Conservation (phyloP, 768 basidiomycete species). For the Podaxis sp. region DNA sequence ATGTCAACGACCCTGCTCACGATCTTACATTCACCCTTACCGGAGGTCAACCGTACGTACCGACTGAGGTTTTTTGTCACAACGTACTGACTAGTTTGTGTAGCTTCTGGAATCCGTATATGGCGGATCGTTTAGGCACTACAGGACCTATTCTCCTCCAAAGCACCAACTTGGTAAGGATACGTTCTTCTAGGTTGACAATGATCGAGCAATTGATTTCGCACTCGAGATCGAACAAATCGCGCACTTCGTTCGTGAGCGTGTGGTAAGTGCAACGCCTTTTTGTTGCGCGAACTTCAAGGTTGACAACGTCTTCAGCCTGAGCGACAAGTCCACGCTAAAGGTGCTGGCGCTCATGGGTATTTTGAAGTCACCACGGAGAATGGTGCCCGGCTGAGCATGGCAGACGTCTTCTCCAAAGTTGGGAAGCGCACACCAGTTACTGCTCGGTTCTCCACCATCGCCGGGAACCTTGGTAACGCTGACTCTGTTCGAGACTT, state of each 20-base stretch:
- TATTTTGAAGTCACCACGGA: constrained; percentile 51
- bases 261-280: constrained; percentile 9
- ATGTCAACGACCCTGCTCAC: constrained; percentile 5
- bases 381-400: constrained; percentile 27
- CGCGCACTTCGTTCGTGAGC: constrained; percentile 17
- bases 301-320: constrained; percentile 14
- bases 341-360: constrained; percentile 43
- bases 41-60: constrained; percentile 14
- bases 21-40: constrained; percentile 13
- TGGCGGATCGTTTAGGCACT: constrained; percentile 12
- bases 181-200: too few species aligned
- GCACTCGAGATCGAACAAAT: constrained; percentile 13
- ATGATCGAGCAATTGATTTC: neutral
- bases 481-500: constrained; percentile 47
- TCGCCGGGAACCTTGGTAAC: constrained; percentile 46
- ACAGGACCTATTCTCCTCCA: constrained; percentile 13
- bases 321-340: constrained; percentile 31
- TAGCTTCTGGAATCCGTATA: constrained; percentile 13
- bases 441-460: constrained; percentile 52
- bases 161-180: constrained; percentile 13
- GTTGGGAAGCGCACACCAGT: constrained; percentile 27
- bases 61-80: neutral
- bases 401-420: constrained; percentile 26
- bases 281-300: neutral
- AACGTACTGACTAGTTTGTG: neutral